phyloP scores from a whole-genome alignment of 2,329 filamentous ascomycete genomes.

The Fusarium begoniae region DNA sequence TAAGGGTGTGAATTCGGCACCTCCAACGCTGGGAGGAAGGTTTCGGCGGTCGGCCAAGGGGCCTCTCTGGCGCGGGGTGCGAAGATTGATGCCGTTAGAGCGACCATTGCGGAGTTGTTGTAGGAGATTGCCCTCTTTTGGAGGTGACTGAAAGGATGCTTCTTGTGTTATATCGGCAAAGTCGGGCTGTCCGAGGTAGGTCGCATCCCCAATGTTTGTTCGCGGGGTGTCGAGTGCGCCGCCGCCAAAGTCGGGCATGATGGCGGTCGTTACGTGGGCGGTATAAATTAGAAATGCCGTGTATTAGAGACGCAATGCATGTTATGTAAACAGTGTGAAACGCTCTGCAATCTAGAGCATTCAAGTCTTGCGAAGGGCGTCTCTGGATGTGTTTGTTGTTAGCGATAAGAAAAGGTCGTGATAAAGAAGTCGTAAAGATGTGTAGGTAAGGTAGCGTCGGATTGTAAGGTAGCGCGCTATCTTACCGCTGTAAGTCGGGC shows the following conservation, averaged over 20 bases:
- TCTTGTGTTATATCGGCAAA: conserved; percentile 85
- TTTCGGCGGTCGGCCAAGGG: conserved; percentile 78
- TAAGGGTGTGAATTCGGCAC: conserved; percentile 91
- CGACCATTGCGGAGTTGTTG: conserved; percentile 77
- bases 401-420: conserved; percentile 26
- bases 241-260: conserved; percentile 71
- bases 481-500: conserved; percentile 28
- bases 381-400: conserved; percentile 32
- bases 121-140: conserved; percentile 74
- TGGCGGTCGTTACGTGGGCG: conserved; percentile 28
- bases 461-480: conserved; percentile 32
- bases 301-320: conserved; percentile 32
- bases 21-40: conserved; percentile 69
- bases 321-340: conserved; percentile 13
- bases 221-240: conserved; percentile 83
- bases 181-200: conserved; percentile 77
- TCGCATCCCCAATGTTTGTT: conserved; percentile 85
- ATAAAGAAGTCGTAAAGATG: conserved; percentile 28
- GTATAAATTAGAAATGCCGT: conserved; percentile 33
- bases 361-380: conserved; percentile 1
- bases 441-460: conserved; percentile 14
- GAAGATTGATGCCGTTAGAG: conserved; percentile 64
- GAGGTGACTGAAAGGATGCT: conserved; percentile 84
- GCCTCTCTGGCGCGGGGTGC: conserved; percentile 77
- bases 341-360: neutral